These are phyloP conservation scores for Calonectria henricotiae DNA, from an alignment of 2,329 filamentous ascomycete genomes.

Conservation along the genomic window DNA sequence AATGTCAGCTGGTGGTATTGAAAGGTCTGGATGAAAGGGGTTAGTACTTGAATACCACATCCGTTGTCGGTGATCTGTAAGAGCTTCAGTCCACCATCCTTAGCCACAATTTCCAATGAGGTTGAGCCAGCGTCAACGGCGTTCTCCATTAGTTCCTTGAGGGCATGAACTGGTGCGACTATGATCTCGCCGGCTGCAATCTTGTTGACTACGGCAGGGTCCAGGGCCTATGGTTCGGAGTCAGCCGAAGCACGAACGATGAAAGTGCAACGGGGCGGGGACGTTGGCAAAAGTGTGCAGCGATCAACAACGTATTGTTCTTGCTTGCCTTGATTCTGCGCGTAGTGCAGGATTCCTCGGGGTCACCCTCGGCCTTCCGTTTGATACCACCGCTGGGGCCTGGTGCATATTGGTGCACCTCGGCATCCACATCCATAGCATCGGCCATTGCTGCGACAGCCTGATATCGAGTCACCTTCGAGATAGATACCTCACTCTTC, in stretches of 20 bases:
- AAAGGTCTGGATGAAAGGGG: not conserved
- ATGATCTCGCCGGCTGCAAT: slow-evolving; percentile 99
- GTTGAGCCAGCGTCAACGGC: slow-evolving; percentile 98
- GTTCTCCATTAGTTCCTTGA: slow-evolving; percentile 98
- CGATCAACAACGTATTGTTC: slow-evolving; percentile 1
- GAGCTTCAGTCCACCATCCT: slow-evolving; percentile 94
- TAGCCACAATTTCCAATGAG: slow-evolving; percentile 89
- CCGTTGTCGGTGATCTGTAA: slow-evolving; percentile 99
- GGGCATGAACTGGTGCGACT: slow-evolving; percentile 93
- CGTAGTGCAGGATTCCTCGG: slow-evolving; percentile 59
- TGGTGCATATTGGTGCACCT: slow-evolving; percentile 32
- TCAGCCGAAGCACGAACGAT: slow-evolving; percentile 33
- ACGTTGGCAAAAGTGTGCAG: slow-evolving; percentile 4
- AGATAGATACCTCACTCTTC: slow-evolving; percentile 29
- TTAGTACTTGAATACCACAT: slow-evolving; percentile 88
- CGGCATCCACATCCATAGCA: slow-evolving; percentile 55
- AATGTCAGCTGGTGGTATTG: slow-evolving; percentile 39
- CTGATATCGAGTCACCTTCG: not conserved
- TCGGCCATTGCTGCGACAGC: slow-evolving; percentile 55
- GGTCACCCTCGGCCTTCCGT: slow-evolving; percentile 64
- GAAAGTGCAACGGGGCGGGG: slow-evolving; percentile 32
- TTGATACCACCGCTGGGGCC: slow-evolving; percentile 61
- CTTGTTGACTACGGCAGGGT: slow-evolving; percentile 96
- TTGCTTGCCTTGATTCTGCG: slow-evolving; percentile 67
- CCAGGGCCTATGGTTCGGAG: slow-evolving; percentile 76